phyloP scores from a whole-genome alignment of 345 rosid species.

The Erodium maritimum region DNA sequence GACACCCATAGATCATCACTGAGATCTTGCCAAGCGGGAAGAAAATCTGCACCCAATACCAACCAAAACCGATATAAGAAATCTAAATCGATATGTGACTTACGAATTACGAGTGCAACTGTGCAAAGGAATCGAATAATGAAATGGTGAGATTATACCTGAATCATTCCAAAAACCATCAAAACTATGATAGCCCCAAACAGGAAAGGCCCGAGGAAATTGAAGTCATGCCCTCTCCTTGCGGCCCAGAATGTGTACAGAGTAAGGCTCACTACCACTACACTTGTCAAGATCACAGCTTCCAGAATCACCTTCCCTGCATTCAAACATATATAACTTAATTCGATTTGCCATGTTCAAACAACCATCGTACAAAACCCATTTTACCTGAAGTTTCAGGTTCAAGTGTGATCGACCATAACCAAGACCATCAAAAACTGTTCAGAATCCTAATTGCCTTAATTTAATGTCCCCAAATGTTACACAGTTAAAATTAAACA shows the following conservation, averaged over 20 bases:
- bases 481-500: too few relatives aligned
- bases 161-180: constrained; percentile 59
- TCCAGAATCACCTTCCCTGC: constrained; percentile 78
- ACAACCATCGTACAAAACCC: too few relatives aligned
- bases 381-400: too few relatives aligned
- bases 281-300: constrained; percentile 62
- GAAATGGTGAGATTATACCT: constrained; percentile 24
- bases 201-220: constrained; percentile 85
- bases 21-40: constrained; percentile 70
- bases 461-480: too few relatives aligned
- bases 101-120: too few relatives aligned
- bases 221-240: constrained; percentile 75
- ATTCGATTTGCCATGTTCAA: too few relatives aligned
- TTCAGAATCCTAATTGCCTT: too few relatives aligned
- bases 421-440: too few relatives aligned
- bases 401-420: too few relatives aligned
- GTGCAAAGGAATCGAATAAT: not conserved
- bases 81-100: too few relatives aligned
- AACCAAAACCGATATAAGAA: not conserved
- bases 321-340: not conserved
- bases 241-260: constrained; percentile 96
- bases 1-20: constrained; percentile 62
- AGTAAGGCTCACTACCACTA: constrained; percentile 64
- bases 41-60: constrained; percentile 40
- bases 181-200: constrained; percentile 62